Evolutionary conservation across 345 rosid species (phyloP).

Genomic region (Populus nigra): DNA sequence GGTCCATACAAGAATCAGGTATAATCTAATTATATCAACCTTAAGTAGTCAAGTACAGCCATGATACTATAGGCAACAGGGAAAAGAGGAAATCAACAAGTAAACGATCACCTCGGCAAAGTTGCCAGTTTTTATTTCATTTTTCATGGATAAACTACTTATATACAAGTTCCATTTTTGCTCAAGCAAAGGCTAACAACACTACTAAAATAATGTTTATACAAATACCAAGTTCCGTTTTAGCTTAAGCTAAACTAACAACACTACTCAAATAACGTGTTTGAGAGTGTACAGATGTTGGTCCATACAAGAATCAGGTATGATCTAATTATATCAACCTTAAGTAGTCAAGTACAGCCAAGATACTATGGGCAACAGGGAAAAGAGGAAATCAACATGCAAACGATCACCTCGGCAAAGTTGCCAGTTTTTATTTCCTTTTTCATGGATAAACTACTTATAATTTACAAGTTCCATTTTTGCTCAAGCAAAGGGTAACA

Average conservation of each 20-base stretch:
- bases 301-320: neutral
- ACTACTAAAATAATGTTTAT: too few relatives aligned
- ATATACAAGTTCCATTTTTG: too few relatives aligned
- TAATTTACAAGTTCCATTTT: neutral
- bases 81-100: slow-evolving; percentile 42
- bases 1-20: neutral
- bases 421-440: slow-evolving; percentile 22
- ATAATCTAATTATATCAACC: neutral
- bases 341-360: neutral
- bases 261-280: neutral
- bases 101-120: slow-evolving; percentile 46
- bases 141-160: neutral
- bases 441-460: neutral
- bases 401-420: slow-evolving; percentile 52
- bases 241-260: neutral
- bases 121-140: slow-evolving; percentile 25
- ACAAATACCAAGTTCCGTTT: too few relatives aligned
- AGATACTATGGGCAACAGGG: slow-evolving; percentile 49
- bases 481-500: neutral
- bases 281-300: neutral
- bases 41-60: neutral
- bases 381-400: slow-evolving; percentile 39
- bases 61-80: slow-evolving; percentile 46
- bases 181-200: too few relatives aligned
- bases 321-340: neutral